Evolutionary conservation across 306 rosid species (phyloP).

Genomic region (Rosa persica): DNA sequence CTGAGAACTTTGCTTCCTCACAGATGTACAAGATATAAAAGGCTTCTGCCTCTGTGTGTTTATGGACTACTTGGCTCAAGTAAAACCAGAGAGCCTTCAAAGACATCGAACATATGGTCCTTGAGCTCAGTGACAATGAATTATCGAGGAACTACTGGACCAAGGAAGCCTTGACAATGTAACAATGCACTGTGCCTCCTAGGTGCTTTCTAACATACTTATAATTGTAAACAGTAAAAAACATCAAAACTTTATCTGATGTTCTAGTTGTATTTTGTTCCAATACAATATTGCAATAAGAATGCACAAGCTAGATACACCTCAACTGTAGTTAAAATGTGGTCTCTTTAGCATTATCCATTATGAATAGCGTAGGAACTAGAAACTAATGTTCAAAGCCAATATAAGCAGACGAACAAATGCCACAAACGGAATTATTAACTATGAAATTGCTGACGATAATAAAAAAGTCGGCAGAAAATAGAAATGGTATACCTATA

Average conservation of each 20-base stretch:
- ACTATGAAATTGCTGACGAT: neutral
- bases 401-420: neutral
- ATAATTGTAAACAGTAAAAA: neutral
- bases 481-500: neutral
- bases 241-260: neutral
- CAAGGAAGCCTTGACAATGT: neutral
- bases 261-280: neutral
- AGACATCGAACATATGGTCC: neutral
- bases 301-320: neutral
- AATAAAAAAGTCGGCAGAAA: neutral
- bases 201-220: conserved; percentile 1
- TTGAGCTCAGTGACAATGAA: neutral
- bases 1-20: neutral
- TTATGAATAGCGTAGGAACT: neutral
- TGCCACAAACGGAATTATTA: neutral
- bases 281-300: neutral
- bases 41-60: neutral
- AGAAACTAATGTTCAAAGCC: neutral
- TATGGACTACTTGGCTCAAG: neutral
- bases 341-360: neutral
- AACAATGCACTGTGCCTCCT: neutral
- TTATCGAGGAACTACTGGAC: neutral
- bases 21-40: neutral
- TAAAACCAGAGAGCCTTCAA: neutral
- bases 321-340: neutral